Base-by-base conservation (phyloP, 805 yeast species). In the Saccharomycopsis schoenii region DNA sequence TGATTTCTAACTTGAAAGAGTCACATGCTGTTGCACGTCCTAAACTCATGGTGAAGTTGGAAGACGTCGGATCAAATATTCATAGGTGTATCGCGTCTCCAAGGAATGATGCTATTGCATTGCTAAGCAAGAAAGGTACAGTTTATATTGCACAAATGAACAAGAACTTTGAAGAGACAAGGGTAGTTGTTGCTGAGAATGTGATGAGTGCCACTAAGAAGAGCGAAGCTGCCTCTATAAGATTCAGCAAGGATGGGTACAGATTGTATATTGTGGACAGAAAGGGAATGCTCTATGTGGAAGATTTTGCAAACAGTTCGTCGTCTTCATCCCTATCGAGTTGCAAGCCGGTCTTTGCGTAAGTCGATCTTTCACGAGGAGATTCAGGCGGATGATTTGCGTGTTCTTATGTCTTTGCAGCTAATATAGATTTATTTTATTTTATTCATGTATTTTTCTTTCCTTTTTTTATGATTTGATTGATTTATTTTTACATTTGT, bases 31-130 rank as follows among this genome's bases (percentile, higher is more conserved):
- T 83, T 37, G 64, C 66, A 17, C 84, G 83, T 60, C 90, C 91
- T 0, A 76, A 81, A 39, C 71, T 86, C 70, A 68, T 84, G 4
- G 72, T 85, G 69, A 80, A 85, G 65, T 74, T 91, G 15, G 88
- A 86, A 60, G 96, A 92, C 67, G 80, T 92, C 15, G 97, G 98
- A 0, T 81, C 88, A 1, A 77, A 83, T 5, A 87, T 91, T 61
- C 96, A 92, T 70, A 77, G 78, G 55, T 82, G 86, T 61, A 84
- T 85, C 24, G 79, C 88, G 0, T 88, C 96, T 2, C 97, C 97
- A 1, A 76, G 96, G 24, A 92, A 94, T 37, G 96, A 91, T 69
- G 86, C 94, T 0, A 77, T 90, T 36, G 96, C 93, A 1, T 86
- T 88, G 66, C 72, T 91, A 21, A 94, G 88, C 68, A 82, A 88